These are phyloP conservation scores for Botrytis aclada DNA, from an alignment of 2,329 filamentous ascomycete genomes.

Conservation along the genomic window DNA sequence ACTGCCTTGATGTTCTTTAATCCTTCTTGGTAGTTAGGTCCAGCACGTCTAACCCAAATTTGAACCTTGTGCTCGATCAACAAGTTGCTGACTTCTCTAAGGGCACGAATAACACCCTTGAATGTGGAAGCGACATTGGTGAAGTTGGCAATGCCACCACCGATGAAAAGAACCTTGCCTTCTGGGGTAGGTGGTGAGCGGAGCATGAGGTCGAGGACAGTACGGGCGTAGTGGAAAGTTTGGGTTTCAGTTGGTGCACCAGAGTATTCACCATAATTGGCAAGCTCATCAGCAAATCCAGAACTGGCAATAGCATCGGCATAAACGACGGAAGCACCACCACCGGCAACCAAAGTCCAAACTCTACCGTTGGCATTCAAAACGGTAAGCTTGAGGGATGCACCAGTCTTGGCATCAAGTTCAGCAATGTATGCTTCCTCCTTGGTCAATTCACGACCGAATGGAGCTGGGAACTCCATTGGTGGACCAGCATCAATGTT, in stretches of 20 bases:
- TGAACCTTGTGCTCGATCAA: conserved; percentile 95
- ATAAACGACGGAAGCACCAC: conserved; percentile 98
- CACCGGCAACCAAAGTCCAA: conserved; percentile 98
- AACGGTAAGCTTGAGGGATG: conserved; percentile 96
- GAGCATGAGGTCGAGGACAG: conserved; percentile 95
- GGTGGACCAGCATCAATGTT: conserved; percentile 94
- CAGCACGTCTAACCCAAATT: conserved; percentile 89
- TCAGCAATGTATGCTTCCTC: conserved; percentile 99
- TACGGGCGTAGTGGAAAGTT: conserved; percentile 98
- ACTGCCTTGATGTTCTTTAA: conserved; percentile 99
- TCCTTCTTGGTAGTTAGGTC: conserved; percentile 99
- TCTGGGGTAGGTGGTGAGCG: conserved; percentile 79
- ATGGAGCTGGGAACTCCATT: conserved; percentile 98
- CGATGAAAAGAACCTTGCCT: conserved; percentile 99
- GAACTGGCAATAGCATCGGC: conserved; percentile 96
- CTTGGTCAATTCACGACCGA: conserved; percentile 97
- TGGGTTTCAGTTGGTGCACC: conserved; percentile 98
- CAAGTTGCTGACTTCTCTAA: conserved; percentile 81
- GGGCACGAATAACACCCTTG: conserved; percentile 97
- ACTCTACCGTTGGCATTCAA: conserved; percentile 88
- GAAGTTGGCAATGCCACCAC: conserved; percentile 99
- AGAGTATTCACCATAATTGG: conserved; percentile 99
- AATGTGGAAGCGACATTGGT: conserved; percentile 99
- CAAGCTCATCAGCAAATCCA: conserved; percentile 91
- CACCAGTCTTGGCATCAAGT: conserved; percentile 98